A percentile compares a stretch with the other conserved stretches of the same genome.
phyloP scores from a whole-genome alignment of 306 rosid genomes.

The Vigna radiata region DNA sequence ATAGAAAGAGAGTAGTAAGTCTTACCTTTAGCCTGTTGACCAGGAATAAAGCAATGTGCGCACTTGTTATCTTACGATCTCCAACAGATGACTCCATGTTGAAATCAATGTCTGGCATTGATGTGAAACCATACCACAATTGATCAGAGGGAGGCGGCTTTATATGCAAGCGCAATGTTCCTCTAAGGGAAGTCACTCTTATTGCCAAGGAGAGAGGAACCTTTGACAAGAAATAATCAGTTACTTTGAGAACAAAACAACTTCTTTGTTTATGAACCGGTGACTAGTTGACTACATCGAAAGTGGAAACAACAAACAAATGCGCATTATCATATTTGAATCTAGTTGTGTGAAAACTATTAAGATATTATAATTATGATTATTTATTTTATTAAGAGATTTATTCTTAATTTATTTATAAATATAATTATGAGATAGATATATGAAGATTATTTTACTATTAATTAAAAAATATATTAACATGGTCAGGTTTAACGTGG shows the following conservation, averaged over 20 bases:
- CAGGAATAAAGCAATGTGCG: constrained; percentile 63
- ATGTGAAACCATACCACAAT: constrained; percentile 88
- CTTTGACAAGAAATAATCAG: constrained; percentile 56
- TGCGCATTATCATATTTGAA: constrained; percentile 11
- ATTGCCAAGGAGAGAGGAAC: constrained; percentile 87
- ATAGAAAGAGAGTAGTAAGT: constrained; percentile 21
- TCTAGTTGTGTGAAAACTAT: neutral
- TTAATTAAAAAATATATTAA: too few species aligned
- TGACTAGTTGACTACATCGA: constrained; percentile 8
- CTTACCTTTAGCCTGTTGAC: constrained; percentile 83
- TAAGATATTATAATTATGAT: too few species aligned
- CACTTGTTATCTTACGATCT: constrained; percentile 78
- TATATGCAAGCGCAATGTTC: constrained; percentile 86
- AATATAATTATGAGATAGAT: too few species aligned
- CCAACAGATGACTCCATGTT: constrained; percentile 83
- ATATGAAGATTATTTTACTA: too few species aligned
- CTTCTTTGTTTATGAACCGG: constrained; percentile 12
- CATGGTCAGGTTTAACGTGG: neutral
- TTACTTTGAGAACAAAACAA: constrained; percentile 38
- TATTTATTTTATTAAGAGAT: too few species aligned
- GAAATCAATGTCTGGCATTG: constrained; percentile 90
- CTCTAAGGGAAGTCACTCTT: constrained; percentile 77
- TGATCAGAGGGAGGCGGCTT: constrained; percentile 99
- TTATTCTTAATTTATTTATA: too few species aligned
- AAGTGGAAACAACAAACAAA: constrained; percentile 26